These are phyloP conservation scores for Quercus variabilis DNA, from an alignment of 306 rosid species.

Conservation along the genomic window DNA sequence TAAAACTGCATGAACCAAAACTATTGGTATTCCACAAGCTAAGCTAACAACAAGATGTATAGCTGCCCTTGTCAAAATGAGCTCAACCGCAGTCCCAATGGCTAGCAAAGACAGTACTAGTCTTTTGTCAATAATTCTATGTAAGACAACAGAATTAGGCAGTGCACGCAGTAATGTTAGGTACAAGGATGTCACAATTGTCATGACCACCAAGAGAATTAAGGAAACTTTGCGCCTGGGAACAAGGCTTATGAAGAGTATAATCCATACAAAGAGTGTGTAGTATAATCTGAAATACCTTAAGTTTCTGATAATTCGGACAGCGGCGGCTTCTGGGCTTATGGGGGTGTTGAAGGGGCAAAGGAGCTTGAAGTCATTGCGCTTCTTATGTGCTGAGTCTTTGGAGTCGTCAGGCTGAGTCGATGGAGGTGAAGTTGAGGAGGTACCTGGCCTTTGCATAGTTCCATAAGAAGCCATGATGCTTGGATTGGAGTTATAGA, in stretches of 20 bases:
- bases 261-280: slow-evolving; percentile 54
- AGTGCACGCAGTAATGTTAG: slow-evolving; percentile 27
- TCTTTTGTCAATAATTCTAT: slow-evolving; percentile 37
- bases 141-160: slow-evolving; percentile 42
- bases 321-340: slow-evolving; percentile 46
- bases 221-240: slow-evolving; percentile 45
- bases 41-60: slow-evolving; percentile 45
- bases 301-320: slow-evolving; percentile 38
- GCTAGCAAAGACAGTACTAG: slow-evolving; percentile 39
- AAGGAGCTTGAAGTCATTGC: slow-evolving; percentile 14
- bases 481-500: neutral
- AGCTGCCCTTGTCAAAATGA: slow-evolving; percentile 42
- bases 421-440: slow-evolving; percentile 18
- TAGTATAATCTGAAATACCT: slow-evolving; percentile 39
- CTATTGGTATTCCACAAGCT: slow-evolving; percentile 32
- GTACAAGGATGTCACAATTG: slow-evolving; percentile 39
- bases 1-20: slow-evolving; percentile 64
- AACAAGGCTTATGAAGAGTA: slow-evolving; percentile 59
- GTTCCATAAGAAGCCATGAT: slow-evolving; percentile 50
- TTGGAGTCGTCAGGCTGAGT: slow-evolving; percentile 29
- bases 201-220: slow-evolving; percentile 48
- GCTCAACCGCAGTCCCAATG: slow-evolving; percentile 37
- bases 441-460: slow-evolving; percentile 32
- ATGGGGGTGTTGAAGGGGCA: slow-evolving; percentile 48
- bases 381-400: slow-evolving; percentile 16